phyloP scores from a whole-genome alignment of 106 monocot species.

The Agapanthus africanus region DNA sequence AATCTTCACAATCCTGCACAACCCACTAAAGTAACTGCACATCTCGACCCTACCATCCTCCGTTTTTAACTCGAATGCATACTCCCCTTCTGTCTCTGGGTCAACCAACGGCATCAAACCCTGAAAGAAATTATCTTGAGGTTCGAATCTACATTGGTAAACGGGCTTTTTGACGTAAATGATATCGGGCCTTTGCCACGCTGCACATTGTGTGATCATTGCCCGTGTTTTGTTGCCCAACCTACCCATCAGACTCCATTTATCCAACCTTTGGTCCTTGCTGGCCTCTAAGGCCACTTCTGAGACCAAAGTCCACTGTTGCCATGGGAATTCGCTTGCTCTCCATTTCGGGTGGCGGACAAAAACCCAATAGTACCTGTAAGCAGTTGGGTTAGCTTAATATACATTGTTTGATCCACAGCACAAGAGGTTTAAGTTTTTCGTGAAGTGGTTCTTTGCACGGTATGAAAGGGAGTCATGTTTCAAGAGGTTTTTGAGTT shows the following conservation, averaged over 20 bases:
- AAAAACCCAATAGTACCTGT: constrained; percentile 94
- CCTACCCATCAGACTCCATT: constrained; percentile 88
- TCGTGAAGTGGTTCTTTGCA: too few relatives aligned
- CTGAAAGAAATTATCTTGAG: constrained; percentile 75
- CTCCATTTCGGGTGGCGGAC: constrained; percentile 89
- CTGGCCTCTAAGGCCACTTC: constrained; percentile 68
- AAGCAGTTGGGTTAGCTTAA: too few relatives aligned
- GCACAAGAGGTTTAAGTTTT: too few relatives aligned
- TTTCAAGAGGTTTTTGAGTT: too few relatives aligned
- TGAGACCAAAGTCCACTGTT: constrained; percentile 85
- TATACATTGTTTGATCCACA: too few relatives aligned
- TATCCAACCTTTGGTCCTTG: constrained; percentile 55
- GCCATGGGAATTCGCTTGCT: constrained; percentile 51
- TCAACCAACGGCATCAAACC: constrained; percentile 69
- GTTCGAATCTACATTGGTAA: constrained; percentile 94
- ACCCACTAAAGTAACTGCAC: constrained; percentile 72
- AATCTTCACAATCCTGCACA: constrained; percentile 70
- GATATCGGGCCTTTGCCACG: constrained; percentile 85
- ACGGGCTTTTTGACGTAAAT: constrained; percentile 83
- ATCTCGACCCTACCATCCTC: constrained; percentile 36
- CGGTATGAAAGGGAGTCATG: too few relatives aligned
- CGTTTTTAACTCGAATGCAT: constrained; percentile 34
- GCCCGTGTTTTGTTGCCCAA: constrained; percentile 64
- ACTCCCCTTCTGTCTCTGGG: constrained; percentile 61
- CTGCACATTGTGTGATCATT: constrained; percentile 79